These are phyloP conservation scores for Neonothopanus nambi DNA, from an alignment of 1,284 basidiomycete species.

Conservation along the genomic window DNA sequence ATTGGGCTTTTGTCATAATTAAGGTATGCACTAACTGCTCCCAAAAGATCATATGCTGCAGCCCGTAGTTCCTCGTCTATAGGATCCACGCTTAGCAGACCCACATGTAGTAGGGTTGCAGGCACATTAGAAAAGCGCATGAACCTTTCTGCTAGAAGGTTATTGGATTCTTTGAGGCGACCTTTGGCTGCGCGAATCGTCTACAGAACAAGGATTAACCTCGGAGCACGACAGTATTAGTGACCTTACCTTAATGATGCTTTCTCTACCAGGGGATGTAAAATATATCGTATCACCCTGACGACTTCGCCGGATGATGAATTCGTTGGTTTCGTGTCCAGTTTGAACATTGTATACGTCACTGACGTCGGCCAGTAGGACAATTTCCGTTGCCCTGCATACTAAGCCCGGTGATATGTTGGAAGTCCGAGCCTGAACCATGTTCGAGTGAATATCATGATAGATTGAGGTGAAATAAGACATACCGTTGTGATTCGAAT, in stretches of 20 bases:
- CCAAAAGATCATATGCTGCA: conserved; percentile 77
- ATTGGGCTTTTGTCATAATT: conserved; percentile 73
- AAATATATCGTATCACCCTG: conserved; percentile 72
- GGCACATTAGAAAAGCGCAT: conserved; percentile 81
- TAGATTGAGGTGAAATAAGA: conserved; percentile 9
- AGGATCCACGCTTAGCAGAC: conserved; percentile 74
- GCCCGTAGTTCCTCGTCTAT: conserved; percentile 75
- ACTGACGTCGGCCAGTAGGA: conserved; percentile 77
- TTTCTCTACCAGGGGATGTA: conserved; percentile 66
- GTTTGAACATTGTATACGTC: conserved; percentile 82
- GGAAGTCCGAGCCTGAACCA: conserved; percentile 14
- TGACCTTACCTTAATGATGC: conserved; percentile 67
- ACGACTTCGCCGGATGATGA: conserved; percentile 74
- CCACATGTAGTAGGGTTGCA: conserved; percentile 80
- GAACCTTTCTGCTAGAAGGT: conserved; percentile 65
- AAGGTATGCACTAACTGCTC: conserved; percentile 76
- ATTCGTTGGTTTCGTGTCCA: conserved; percentile 74
- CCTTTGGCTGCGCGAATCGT: conserved; percentile 71
- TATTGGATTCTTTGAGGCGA: conserved; percentile 56
- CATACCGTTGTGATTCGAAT: conserved; percentile 69
- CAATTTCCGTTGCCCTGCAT: conserved; percentile 78
- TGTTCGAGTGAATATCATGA: neutral
- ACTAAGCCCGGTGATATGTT: conserved; percentile 51
- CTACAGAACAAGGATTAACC: conserved; percentile 33
- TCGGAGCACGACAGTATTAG: conserved; percentile 3